These are phyloP conservation scores for Mycena belliarum DNA, from an alignment of 768 basidiomycete genomes.

Conservation along the genomic window DNA sequence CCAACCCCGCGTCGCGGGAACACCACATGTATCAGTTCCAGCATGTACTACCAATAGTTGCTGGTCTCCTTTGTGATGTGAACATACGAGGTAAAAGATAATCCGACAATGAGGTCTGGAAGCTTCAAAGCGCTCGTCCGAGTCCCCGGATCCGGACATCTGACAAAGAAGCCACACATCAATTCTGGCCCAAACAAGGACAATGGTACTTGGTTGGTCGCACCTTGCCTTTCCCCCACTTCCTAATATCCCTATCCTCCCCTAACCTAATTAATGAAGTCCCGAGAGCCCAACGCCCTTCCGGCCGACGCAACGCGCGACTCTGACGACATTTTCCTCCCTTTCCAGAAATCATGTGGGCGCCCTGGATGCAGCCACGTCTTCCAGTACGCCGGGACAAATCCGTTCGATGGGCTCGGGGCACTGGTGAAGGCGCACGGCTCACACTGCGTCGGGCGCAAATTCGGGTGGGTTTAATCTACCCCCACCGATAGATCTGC, in stretches of 20 bases:
- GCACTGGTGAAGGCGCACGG: background rate
- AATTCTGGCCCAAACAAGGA: too few species aligned
- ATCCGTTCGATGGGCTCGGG: background rate
- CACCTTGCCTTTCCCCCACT: background rate
- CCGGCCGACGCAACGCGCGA: background rate
- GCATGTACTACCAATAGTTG: too few species aligned
- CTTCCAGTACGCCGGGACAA: background rate
- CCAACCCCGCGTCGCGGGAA: too few species aligned
- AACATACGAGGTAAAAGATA: too few species aligned
- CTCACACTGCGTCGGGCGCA: background rate
- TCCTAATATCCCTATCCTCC: background rate
- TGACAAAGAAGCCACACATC: too few species aligned
- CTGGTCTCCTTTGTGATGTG: too few species aligned
- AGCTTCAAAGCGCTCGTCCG: too few species aligned
- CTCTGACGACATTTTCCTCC: background rate
- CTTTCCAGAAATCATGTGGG: background rate
- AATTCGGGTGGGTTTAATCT: background rate
- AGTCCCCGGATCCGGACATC: too few species aligned
- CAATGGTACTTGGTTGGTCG: too few species aligned
- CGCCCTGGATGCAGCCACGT: constrained; percentile 1
- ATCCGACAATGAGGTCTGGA: too few species aligned
- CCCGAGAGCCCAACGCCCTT: background rate
- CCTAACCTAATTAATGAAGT: background rate
- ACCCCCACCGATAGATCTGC: too few species aligned
- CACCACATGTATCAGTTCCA: too few species aligned